Evolutionary conservation across 495 filamentous ascomycete species (phyloP), one percentile per base, ranked within the genome.

Genomic region (Amniculicola lignicola): DNA sequence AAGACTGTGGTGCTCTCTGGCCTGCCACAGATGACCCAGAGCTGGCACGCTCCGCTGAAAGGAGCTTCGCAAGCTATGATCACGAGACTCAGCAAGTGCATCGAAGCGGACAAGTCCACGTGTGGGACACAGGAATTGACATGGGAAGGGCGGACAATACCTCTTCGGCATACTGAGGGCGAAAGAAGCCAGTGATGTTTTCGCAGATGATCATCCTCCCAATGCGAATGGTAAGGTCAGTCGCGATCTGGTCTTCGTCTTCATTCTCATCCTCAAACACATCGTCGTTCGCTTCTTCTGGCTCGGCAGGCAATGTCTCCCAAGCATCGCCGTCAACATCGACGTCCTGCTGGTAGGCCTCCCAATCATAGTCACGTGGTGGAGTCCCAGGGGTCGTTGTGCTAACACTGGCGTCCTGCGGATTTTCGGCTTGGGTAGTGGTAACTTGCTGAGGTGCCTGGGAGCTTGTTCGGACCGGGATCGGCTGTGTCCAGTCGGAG

Each of bases 141-240:
- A 1, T 1, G 37, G 15, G 39, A 38, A 14, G 27, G 4, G 25
- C 29, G 18, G 24, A 25, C 27, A 31, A 44, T 59, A 63, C 60
- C 60, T 64, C 61, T 57, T 64, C 61, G 22, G 56, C 61, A 38
- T 64, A 64, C 29, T 64, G 61, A 16, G 56, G 61, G 31, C 61
- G 61, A 25, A 64, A 60, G 23, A 60, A 57, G 12, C 56, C 61
- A 28, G 55, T 54, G 16, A 60, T 56, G 25, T 59, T 64, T 16
- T 64, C 61, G 29, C 51, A 54, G 25, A 64, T 55, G 33, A 64
- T 54, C 61, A 64, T 64, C 22, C 61, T 59, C 5, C 61, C 61
- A 23, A 64, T 64, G n/a, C 56, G 55, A 25, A 64, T 56, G 15
- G 57, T 64, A 5, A 60, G 40, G 38, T 64, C 61, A 0, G 49